Evolutionary conservation across 2,329 filamentous ascomycete species (phyloP).

Genomic region (Blastomyces parvus): DNA sequence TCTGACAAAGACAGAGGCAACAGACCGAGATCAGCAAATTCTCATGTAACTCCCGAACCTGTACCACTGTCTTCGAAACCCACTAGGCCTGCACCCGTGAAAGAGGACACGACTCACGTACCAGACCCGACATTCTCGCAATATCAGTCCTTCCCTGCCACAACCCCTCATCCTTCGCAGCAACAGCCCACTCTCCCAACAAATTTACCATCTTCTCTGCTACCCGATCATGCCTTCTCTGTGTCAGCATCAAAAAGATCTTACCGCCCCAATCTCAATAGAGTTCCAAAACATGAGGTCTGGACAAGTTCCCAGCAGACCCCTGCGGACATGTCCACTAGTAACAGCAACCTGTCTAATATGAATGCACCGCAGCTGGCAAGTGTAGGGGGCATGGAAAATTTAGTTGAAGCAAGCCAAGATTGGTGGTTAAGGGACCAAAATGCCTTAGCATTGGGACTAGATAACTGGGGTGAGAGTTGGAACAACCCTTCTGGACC

Average conservation of each 20-base stretch:
- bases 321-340: slow-evolving; percentile 17
- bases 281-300: slow-evolving; percentile 13
- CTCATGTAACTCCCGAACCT: slow-evolving; percentile 3
- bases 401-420: slow-evolving; percentile 53
- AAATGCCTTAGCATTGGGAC: slow-evolving; percentile 49
- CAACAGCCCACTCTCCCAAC: background rate
- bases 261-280: background rate
- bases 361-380: slow-evolving; percentile 10
- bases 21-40: background rate
- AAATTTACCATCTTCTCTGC: background rate
- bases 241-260: background rate
- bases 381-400: slow-evolving; percentile 49
- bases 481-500: slow-evolving; percentile 6
- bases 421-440: slow-evolving; percentile 59
- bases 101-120: background rate
- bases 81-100: background rate
- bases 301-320: slow-evolving; percentile 8
- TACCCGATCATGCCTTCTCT: background rate
- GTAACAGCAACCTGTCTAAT: slow-evolving; percentile 15
- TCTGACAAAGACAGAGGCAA: slow-evolving; percentile 18
- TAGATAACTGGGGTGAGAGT: slow-evolving; percentile 44
- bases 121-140: background rate
- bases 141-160: slow-evolving; percentile 26
- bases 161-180: slow-evolving; percentile 10
- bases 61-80: background rate